Percentiles rank a stretch among this genome's conserved stretches.
These are phyloP conservation scores for Spinacia oleracea DNA, from an alignment of 179 eudicot genomes.

Conservation along the genomic window DNA sequence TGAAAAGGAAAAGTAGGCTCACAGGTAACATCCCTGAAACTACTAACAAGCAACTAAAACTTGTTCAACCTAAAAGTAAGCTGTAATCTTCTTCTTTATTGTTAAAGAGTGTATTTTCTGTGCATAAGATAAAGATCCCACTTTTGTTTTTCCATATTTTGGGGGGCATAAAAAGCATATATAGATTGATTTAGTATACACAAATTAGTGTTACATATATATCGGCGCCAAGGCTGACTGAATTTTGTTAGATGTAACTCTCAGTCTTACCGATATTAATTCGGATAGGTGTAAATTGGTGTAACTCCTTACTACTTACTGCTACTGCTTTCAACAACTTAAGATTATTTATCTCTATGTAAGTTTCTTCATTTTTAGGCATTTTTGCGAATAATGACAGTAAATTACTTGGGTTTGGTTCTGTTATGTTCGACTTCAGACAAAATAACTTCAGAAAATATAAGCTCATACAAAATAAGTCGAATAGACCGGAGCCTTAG, in stretches of 20 bases:
- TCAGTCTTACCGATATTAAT: slow-evolving; percentile 28
- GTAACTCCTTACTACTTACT: slow-evolving; percentile 11
- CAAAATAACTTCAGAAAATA: too few relatives aligned
- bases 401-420: too few relatives aligned
- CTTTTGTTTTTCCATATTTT: background rate
- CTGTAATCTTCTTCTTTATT: slow-evolving; percentile 15
- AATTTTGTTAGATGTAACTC: slow-evolving; percentile 53
- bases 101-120: slow-evolving; percentile 22
- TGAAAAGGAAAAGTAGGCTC: slow-evolving; percentile 13
- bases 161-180: slow-evolving; percentile 4
- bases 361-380: too few relatives aligned
- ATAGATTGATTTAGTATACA: slow-evolving; percentile 5
- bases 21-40: slow-evolving; percentile 1
- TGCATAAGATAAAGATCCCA: slow-evolving; percentile 28
- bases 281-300: slow-evolving; percentile 9
- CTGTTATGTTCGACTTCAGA: too few relatives aligned
- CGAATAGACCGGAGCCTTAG: too few relatives aligned
- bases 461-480: too few relatives aligned
- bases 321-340: slow-evolving; percentile 1
- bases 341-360: background rate
- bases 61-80: slow-evolving; percentile 37
- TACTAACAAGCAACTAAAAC: slow-evolving; percentile 26
- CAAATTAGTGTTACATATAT: slow-evolving; percentile 8
- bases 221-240: slow-evolving; percentile 44
- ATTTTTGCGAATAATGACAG: too few relatives aligned